Evolutionary conservation across 805 yeast species (phyloP), one percentile per base, ranked within the genome.

Genomic region (Kodamaea neixiangensis): DNA sequence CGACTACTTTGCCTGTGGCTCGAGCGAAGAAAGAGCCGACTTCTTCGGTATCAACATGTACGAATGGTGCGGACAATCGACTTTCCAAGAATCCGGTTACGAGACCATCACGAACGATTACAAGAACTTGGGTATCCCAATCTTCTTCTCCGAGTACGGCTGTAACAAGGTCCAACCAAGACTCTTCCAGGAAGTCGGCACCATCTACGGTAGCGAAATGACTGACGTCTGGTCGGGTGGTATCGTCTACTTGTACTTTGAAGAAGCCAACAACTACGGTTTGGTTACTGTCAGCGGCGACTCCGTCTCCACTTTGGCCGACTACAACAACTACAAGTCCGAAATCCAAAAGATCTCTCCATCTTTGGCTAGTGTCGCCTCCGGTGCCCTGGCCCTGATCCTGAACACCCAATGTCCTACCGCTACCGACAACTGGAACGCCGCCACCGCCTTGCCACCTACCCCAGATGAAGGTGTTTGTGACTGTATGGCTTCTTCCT

Each of bases 151-250:
- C 42, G 94, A 87, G 75, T 87, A 87, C 65, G 93, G 93, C 67
- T 87, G 93, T 76, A 87, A 86, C 70, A 75, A 65, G 54, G 86
- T 82, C 52, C 58, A 60, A 39, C 93, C 93, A 72, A 83, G 93
- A 81, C 66, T 68, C 57, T 87, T 87, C 80, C 75, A 82, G 51
- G 93, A 87, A 71, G 87, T 87, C 57, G 80, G 72, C 41, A 77
- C 90, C 52, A 63, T 87, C 37, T 87, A 79, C 72, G 74, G 85
- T 56, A 65, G 67, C 46, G 75, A 86, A 37, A 87, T 87, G 96
- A 86, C 91, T 56, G 86, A 78, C 67, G 86, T 86, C 54, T 87
- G 93, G 94, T 87, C 93, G 46, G 93, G 96, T 73, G 96, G 93
- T 80, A 87, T 87, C 64, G 93, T 87, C 49, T 87, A 86, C 76